Base-by-base conservation (phyloP, 106 monocot species). In the Dendrobium catenatum region DNA sequence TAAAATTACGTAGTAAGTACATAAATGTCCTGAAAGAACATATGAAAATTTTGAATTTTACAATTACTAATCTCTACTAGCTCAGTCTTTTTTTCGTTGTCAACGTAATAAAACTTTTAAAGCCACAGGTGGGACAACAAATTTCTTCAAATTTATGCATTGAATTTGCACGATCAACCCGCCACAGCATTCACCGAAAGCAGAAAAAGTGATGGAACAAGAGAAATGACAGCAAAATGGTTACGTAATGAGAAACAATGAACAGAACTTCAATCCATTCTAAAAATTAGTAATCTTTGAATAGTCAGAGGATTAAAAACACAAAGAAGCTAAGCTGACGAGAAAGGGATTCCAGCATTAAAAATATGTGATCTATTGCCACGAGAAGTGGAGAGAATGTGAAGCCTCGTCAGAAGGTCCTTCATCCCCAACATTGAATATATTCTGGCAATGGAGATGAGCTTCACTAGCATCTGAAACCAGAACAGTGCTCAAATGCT, bases 331-430 rank as follows among this genome's bases (percentile, higher is more conserved):
- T 73, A 40, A 73, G 15, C 73, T 73, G 73, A 41, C 24, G 13
- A 19, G 8, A 40, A 16, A 42, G 40, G 73, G 17, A 24, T 40
- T 73, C 73, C 17, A 16, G 13, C 41, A 73, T 42, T 18, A 73
- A 2, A 73, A 73, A 9, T 27, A 68, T 68, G 1, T 68, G n/a
- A 27, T 42, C 74, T 81, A 89, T 86, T 86, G 84, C 93, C 93
- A 93, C 44, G 87, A 86, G 68, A 90, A 93, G 33, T 85, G 87
- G 43, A 93, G 79, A 51, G 85, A 72, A 76, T 78, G 82, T 17
- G 90, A 84, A 68, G 81, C 47, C 2, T 80, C 88, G 74, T 88
- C 72, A 3, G 88, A 85, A 20, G 83, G 55, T 4, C 87, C 87
- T 40, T 80, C 93, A 44, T 76, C 81, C 1, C 82, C 93, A 47